phyloP scores from a whole-genome alignment of 2,329 filamentous ascomycete genomes.

The Didymella glomerata region DNA sequence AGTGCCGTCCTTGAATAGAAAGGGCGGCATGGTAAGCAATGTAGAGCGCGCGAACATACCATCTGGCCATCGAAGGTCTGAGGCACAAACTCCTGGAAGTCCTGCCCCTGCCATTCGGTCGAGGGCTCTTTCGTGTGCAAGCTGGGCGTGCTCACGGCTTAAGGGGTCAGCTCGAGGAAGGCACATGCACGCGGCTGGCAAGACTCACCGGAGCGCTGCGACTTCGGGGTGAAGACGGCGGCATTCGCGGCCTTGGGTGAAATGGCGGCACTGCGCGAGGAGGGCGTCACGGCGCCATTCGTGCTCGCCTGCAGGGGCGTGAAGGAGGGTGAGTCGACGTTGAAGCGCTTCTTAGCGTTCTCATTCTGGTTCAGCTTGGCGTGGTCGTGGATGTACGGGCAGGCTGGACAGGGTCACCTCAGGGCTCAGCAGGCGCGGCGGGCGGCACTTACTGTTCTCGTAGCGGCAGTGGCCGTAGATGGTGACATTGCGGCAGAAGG shows the following conservation, averaged over 20 bases:
- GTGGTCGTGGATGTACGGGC: conserved; percentile 87
- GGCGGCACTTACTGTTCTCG: conserved; percentile 70
- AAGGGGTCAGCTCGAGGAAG: conserved; percentile 26
- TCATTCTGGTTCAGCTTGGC: conserved; percentile 67
- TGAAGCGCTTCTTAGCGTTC: conserved; percentile 76
- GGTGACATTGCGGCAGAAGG: conserved; percentile 87
- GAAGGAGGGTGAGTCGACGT: conserved; percentile 96
- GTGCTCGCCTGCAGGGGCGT: conserved; percentile 70
- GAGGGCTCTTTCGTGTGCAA: conserved; percentile 57
- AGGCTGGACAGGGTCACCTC: conserved; percentile 54
- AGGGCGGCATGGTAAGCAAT: too few relatives aligned
- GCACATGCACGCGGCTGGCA: background rate
- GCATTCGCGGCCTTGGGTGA: conserved; percentile 91
- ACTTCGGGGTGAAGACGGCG: conserved; percentile 82
- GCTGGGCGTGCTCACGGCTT: conserved; percentile 55
- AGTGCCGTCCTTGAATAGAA: too few relatives aligned
- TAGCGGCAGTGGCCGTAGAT: conserved; percentile 95
- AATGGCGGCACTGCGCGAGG: conserved; percentile 75
- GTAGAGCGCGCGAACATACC: conserved; percentile 51
- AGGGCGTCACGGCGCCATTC: conserved; percentile 56
- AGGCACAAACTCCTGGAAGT: conserved; percentile 64
- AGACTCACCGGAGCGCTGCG: conserved; percentile 52
- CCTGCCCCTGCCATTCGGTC: conserved; percentile 58
- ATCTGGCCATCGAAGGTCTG: conserved; percentile 62
- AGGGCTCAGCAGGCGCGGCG: conserved; percentile 14